Base-by-base conservation (phyloP, 2,329 filamentous ascomycete genomes). In the Ophiostoma angusticollis region DNA sequence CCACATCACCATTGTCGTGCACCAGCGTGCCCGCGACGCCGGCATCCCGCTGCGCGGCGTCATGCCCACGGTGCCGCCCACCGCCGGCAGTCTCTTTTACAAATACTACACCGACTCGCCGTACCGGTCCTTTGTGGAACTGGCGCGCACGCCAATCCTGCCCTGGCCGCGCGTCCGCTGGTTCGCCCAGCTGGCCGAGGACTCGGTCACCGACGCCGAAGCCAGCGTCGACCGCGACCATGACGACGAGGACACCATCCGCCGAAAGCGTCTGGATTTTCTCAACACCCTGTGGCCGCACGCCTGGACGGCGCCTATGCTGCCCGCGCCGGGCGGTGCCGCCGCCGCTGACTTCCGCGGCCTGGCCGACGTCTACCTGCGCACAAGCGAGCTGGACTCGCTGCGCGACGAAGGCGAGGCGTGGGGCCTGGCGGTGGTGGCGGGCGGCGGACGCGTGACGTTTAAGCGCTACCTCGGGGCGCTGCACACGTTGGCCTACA, bases 121-220 rank as follows among this genome's bases (percentile, higher is more conserved):
- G 23, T 33, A 29, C 35, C 3, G 9, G 2, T 44, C 43, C 11
- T 41, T 45, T 23, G 27, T 21, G 32, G 46, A 48, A 17, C 33
- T 46, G 5, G 27, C 28, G 12, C 62, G 57, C 46, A 42, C 53
- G 9, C 63, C 61, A 4, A 61, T 63, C 4, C 62, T 63, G n/a
- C 64, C 66, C 45, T 67, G 63, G 63, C 53, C 45, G 11, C 57
- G 61, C 5, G 48, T 67, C 55, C 56, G 35, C 29, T 43, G 19
- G 57, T 67, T 67, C 43, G 52, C 57, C 11, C 35, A 17, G 16
- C 13, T 29, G 19, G 19, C 6, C 42, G 53, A 70, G 11, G 60
- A 65, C 16, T 68, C 65, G 1, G 67, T 70, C 52, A 54, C 59
- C 3, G 60, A 67, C 45, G 60, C 58, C 36, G 30, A 49, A 5